Evolutionary conservation across 106 monocot species (phyloP), one percentile per base, ranked within the genome.

Genomic region (Dendrobium huoshanense): DNA sequence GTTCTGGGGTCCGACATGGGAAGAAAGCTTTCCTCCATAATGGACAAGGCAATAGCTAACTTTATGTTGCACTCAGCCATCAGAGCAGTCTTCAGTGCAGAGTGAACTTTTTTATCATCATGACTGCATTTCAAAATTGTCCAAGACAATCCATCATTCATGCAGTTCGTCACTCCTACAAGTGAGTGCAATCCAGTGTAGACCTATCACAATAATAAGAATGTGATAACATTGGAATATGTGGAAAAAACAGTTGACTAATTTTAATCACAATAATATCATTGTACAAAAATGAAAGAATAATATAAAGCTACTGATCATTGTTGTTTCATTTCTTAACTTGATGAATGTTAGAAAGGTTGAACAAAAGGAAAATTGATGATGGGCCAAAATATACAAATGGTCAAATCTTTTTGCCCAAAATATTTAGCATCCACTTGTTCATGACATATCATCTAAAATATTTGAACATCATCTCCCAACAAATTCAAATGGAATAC

Each of bases 11-110:
- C 92, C 56, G 90, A 31, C 80, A 93, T 90, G 9, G 93, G 91
- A 41, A 87, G 85, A 86, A 96, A 96, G 75, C 88, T 92, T 83
- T 96, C 90, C 79, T 96, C 93, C 86, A 90, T 92, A 55, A 96
- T 85, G 42, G 75, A 83, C 78, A 93, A 79, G 2, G 93, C 88
- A 87, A 96, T 79, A n/a, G 90, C 87, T 85, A 96, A 87, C 83
- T 96, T 96, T 61, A 85, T 84, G 84, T 96, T 90, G 82, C 90
- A 93, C 68, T 96, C 93, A 27, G 90, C 88, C 79, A 87, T 79
- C 47, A 83, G 42, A 16, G 91, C 87, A 80, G 85, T 83, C 51
- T 94, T 88, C 68, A 82, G 79, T 72, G 85, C 82, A 79, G 85
- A 87, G 24, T 80, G 77, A 77, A 84, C 75, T 45, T 86, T 92